Conservation (phyloP, 2,329 filamentous ascomycete species). For the Alternaria triticimaculans region DNA sequence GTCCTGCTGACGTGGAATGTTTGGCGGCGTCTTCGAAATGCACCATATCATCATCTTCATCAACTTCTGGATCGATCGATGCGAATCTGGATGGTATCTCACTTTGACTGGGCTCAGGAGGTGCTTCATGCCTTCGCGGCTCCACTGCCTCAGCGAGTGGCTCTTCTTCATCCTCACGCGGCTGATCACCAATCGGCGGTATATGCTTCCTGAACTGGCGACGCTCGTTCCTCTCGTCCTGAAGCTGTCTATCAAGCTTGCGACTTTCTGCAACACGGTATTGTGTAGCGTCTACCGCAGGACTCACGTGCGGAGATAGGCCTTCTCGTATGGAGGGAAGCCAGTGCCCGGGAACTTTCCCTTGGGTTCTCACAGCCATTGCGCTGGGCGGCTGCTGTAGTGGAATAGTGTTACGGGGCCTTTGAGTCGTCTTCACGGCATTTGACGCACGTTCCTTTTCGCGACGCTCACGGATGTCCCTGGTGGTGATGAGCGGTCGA, state of each 20-base stretch:
- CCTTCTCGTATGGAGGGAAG: not conserved
- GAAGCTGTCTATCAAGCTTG: not conserved
- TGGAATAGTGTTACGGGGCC: not conserved
- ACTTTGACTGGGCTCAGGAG: not conserved
- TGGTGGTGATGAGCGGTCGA: not conserved
- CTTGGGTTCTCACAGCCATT: not conserved
- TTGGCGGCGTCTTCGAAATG: not conserved
- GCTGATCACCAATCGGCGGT: accelerated
- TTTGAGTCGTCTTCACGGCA: accelerated
- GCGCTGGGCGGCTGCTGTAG: not conserved
- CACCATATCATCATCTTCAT: not conserved
- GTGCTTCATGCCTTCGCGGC: accelerated
- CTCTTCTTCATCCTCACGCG: not conserved
- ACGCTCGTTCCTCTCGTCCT: not conserved
- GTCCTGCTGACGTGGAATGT: not conserved
- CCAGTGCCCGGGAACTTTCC: not conserved
- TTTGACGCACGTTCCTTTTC: accelerated
- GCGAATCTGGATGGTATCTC: not conserved
- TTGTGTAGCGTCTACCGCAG: not conserved
- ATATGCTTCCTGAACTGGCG: too few relatives aligned
- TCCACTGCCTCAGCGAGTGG: not conserved
- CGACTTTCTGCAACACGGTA: not conserved
- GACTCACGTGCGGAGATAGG: not conserved
- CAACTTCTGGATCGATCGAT: not conserved
- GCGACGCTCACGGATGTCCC: not conserved